Evolutionary conservation across 306 rosid genomes (phyloP), one percentile per base, ranked within the genome.

Genomic region (Pterocarpus santalinus): DNA sequence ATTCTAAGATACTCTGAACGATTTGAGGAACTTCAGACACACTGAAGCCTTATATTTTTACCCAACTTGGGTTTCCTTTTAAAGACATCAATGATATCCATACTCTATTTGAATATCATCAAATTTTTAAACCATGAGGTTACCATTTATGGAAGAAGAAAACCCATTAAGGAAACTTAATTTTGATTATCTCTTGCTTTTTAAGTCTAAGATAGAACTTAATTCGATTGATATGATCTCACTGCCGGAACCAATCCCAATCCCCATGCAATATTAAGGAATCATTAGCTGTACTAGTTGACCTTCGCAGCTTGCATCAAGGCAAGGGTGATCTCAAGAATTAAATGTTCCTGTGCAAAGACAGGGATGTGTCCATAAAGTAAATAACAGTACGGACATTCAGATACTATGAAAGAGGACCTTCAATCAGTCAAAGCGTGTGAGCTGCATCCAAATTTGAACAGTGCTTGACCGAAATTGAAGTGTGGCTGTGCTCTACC

Each of bases 281-380:
- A 9, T 4, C 51, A 62, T 33, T 7, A 16, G n/a, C 67, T 78
- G 68, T 65, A 13, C 2, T 8, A 55, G 75, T 41, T 66, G 81
- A 78, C 67, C 33, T 63, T 61, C 1, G 36, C 9, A 43, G 15
- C 33, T 36, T 65, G 22, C 16, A 36, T 28, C 11, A 51, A 51
- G 65, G 12, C 73, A 51, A 46, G 17, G 44, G 60, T 63, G 13
- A 58, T 57, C 9, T 28, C 33, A 60, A 10, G 0, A 74, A 8
- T 14, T 41, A 28, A 43, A 74, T 12, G 22, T 5, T 73, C 3
- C 6, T 5, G 11, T 14, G 22, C 69, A 35, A 61, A 60, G 44
- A 33, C 33, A 35, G 8, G 15, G 13, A 43, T 61, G 10, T 8
- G 2, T 1, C 4, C 43, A 73, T 73, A 17, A 30, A 41, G 58